Evolutionary conservation across 2,329 filamentous ascomycete species (phyloP), one percentile per base, ranked within the genome.

Genomic region (Colletotrichum shisoi): DNA sequence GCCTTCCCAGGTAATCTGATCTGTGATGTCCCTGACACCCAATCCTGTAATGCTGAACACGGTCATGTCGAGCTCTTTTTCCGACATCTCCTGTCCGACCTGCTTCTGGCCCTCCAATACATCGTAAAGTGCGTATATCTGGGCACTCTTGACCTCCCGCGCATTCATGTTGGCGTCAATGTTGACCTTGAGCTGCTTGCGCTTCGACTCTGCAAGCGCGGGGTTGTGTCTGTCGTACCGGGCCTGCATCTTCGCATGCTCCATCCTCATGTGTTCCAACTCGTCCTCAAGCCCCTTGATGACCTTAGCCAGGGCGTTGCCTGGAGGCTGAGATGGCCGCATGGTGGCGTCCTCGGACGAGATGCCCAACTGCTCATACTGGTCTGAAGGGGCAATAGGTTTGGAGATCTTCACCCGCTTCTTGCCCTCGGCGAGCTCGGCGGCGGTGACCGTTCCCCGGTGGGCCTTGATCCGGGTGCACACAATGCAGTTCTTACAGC

Each of bases 201-300:
- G 86, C 72, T 89, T 86, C 40, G 87, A 85, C 70, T 87, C 88
- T 62, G 87, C 87, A 24, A 91, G 75, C 1, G 87, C 84, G 57
- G 89, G 85, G 77, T 95, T 90, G 63, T 88, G 86, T 24, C 81
- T 81, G 70, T 88, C 87, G 77, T 93, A 92, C 44, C 84, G 79
- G 3, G 81, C 82, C 72, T 90, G 86, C 65, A 87, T 84, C 40
- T 83, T 77, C 0, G 84, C 81, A n/a, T 93, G 84, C 72, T 90
- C 84, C 71, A 90, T 83, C 77, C 91, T 90, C 60, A 96, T 79
- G 75, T 96, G 91, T 13, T 85, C 84, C 51, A 94, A 85, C 76
- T 97, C 93, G 74, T 96, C 92, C 71, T 92, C 84, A 3, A 96
- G 81, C 8, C 88, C 85, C 78, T 96, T 95, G 76, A 96, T 89